Conservation (phyloP, 2,329 filamentous ascomycete species). For the Calonectria multiphialidica region DNA sequence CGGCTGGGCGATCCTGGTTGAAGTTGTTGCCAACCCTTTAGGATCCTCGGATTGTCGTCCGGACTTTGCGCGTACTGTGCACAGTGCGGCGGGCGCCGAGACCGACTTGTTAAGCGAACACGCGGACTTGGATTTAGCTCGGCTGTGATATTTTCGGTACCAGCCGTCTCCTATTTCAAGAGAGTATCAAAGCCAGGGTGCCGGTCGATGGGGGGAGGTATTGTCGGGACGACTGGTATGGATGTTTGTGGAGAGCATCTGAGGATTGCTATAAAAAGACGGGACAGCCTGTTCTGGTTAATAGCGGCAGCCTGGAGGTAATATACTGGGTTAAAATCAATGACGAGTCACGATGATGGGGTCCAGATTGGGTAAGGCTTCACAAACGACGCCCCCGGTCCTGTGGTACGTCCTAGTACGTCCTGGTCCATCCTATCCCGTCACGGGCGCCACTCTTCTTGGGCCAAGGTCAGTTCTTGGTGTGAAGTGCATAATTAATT, state of each 20-base stretch:
- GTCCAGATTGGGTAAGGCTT: conserved; percentile 12
- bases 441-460: neutral
- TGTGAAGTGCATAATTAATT: neutral
- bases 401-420: neutral
- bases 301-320: neutral
- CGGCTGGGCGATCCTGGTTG: conserved; percentile 19
- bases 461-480: neutral
- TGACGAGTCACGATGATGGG: conserved; percentile 16
- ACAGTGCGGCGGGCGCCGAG: neutral
- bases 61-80: conserved; percentile 5
- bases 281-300: neutral
- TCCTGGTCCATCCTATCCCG: too few relatives aligned
- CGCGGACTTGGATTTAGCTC: neutral
- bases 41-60: conserved; percentile 3
- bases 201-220: conserved; percentile 1
- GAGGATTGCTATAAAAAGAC: conserved; percentile 12
- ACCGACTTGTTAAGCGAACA: conserved; percentile 1
- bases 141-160: neutral
- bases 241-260: conserved; percentile 1
- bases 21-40: conserved; percentile 19
- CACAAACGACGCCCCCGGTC: neutral
- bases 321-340: conserved; percentile 10
- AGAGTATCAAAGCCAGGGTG: conserved; percentile 5
- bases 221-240: neutral
- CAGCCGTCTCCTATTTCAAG: neutral